Conservation (phyloP, 2,329 filamentous ascomycete genomes). For the Amesomyces nigricolor region DNA sequence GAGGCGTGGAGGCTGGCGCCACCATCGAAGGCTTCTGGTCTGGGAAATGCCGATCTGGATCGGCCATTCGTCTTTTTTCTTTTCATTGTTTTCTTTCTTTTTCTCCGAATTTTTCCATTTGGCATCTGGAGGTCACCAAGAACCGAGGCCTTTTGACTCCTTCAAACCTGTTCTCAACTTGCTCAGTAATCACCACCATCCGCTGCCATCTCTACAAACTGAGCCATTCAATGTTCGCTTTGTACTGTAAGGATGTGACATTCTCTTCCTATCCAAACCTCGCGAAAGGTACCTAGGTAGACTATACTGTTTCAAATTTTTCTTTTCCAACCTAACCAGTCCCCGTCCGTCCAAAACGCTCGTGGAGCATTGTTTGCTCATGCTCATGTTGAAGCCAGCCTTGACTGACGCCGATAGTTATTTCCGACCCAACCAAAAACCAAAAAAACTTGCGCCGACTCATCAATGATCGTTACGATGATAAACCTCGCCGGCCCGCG, state of each 20-base stretch:
- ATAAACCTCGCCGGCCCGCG: neutral
- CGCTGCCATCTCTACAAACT: too few relatives aligned
- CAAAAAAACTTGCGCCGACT: neutral
- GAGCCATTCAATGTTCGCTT: too few relatives aligned
- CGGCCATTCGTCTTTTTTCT: neutral
- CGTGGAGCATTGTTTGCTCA: too few relatives aligned
- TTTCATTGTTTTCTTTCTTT: neutral
- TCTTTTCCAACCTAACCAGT: neutral
- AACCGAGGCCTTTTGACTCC: too few relatives aligned
- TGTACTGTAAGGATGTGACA: too few relatives aligned
- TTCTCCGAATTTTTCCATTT: neutral
- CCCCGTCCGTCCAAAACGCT: too few relatives aligned
- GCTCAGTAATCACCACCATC: too few relatives aligned
- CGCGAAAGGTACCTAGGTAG: neutral
- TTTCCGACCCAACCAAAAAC: neutral
- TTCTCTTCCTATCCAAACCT: neutral
- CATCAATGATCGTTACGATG: neutral
- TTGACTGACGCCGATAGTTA: neutral
- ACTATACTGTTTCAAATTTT: neutral
- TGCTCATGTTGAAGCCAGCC: neutral
- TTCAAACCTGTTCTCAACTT: too few relatives aligned
- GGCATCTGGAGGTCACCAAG: neutral
- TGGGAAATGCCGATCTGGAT: neutral
- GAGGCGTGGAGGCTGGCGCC: too few relatives aligned
- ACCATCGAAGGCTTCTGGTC: too few relatives aligned